These are phyloP conservation scores for Candida ipomoeae DNA, from an alignment of 805 yeast species.

Conservation along the genomic window DNA sequence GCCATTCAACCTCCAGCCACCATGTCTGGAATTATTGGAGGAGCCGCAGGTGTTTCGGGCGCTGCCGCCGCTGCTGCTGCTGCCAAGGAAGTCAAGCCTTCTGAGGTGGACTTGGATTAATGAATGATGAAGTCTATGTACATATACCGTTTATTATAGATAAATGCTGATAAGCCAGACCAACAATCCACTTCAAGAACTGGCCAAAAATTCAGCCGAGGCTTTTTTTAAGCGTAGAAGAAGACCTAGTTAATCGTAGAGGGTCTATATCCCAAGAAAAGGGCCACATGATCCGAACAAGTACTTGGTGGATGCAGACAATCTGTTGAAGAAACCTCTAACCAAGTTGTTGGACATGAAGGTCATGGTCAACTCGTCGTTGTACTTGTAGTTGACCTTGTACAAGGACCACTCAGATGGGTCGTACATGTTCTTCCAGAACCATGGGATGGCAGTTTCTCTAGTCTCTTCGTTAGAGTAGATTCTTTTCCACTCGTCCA, in stretches of 20 bases:
- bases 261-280: too few relatives aligned
- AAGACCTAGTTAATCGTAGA: too few relatives aligned
- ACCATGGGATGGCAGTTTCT: conserved; percentile 91
- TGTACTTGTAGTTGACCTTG: conserved; percentile 95
- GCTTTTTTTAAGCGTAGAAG: too few relatives aligned
- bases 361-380: conserved; percentile 93
- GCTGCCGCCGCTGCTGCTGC: conserved; percentile 28
- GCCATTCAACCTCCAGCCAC: conserved; percentile 86
- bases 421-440: conserved; percentile 90
- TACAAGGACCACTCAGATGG: conserved; percentile 91
- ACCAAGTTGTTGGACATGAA: conserved; percentile 98
- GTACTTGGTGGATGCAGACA: conserved; percentile 86
- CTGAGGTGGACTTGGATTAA: conserved; percentile 19
- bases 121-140: conserved; percentile 5
- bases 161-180: background rate
- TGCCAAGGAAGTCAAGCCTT: conserved; percentile 17
- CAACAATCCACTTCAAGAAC: too few relatives aligned
- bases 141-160: conserved; percentile 1
- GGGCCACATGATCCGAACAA: conserved; percentile 61
- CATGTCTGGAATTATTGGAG: conserved; percentile 61
- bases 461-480: conserved; percentile 98
- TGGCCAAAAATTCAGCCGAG: too few relatives aligned
- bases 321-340: conserved; percentile 97
- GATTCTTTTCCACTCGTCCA: conserved; percentile 94
- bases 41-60: conserved; percentile 16